Conservation (phyloP, 2,329 filamentous ascomycete species). For the Diaporthe caulivora region DNA sequence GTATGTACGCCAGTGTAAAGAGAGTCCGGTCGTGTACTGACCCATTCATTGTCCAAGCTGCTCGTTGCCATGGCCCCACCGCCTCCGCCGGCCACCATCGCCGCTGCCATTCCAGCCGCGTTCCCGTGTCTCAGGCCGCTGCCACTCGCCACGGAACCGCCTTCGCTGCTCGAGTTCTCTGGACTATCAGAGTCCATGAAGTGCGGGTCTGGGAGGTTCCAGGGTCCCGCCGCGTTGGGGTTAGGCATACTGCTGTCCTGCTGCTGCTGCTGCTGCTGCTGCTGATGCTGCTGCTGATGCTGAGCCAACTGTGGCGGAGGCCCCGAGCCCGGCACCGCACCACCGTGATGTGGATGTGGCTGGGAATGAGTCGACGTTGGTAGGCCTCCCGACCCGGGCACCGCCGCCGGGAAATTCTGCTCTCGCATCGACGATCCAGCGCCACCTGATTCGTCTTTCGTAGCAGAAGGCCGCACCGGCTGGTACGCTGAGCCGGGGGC, state of each 20-base stretch:
- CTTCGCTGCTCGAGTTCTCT: conserved; percentile 55
- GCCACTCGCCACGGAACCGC: conserved; percentile 49
- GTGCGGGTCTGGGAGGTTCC: conserved; percentile 55
- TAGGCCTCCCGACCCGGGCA: background rate
- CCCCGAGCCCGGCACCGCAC: conserved; percentile 16
- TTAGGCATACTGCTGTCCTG: conserved; percentile 38
- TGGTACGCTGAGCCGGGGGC: background rate
- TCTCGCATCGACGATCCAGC: background rate
- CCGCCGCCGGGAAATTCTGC: background rate
- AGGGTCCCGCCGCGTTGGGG: conserved; percentile 61
- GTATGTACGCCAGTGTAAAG: background rate
- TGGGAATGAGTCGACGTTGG: background rate
- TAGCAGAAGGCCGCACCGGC: background rate
- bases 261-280: conserved; percentile 36
- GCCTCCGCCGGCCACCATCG: conserved; percentile 8
- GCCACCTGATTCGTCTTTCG: conserved; percentile 15
- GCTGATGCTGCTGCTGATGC: no score
- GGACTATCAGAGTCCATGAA: conserved; percentile 56
- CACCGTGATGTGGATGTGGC: background rate
- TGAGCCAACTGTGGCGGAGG: background rate
- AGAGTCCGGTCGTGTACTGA: background rate
- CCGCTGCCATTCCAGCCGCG: background rate
- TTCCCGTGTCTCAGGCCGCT: conserved; percentile 29
- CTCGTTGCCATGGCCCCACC: background rate
- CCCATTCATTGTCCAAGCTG: conserved; percentile 33